phyloP scores from a whole-genome alignment of 371 early-diverging fungal genomes.

The Sporodiniella umbellata region DNA sequence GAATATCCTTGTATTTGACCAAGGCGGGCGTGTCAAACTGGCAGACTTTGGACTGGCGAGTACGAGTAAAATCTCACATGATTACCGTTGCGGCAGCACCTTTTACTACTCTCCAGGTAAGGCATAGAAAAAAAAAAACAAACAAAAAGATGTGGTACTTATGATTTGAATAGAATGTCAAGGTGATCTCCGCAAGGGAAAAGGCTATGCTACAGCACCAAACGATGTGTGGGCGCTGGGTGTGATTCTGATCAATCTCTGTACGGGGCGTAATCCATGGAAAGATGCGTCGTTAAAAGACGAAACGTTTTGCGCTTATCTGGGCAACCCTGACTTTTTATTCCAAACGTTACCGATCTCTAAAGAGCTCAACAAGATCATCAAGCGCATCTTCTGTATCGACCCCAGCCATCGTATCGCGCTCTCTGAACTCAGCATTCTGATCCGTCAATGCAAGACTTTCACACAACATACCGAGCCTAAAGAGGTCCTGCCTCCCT shows the following conservation, averaged over 20 bases:
- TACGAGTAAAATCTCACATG: constrained; percentile 62
- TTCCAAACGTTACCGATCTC: constrained; percentile 69
- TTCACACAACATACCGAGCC: constrained; percentile 50
- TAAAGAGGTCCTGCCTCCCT: constrained; percentile 19
- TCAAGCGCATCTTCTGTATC: constrained; percentile 70
- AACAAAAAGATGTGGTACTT: neutral
- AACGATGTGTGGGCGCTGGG: constrained; percentile 87
- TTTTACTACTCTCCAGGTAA: constrained; percentile 92
- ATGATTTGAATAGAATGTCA: constrained; percentile 60
- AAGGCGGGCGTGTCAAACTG: constrained; percentile 65
- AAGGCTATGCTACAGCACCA: constrained; percentile 68
- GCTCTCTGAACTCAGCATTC: constrained; percentile 56
- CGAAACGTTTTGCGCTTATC: constrained; percentile 68
- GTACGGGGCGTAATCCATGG: constrained; percentile 83
- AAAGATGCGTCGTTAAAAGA: constrained; percentile 70
- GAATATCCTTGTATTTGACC: constrained; percentile 54
- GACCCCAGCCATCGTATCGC: constrained; percentile 72
- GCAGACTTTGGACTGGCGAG: constrained; percentile 95
- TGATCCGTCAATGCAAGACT: constrained; percentile 54
- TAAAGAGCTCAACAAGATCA: constrained; percentile 62
- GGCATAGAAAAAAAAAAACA: no score
- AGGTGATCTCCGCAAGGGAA: constrained; percentile 54
- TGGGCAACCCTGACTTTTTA: constrained; percentile 60
- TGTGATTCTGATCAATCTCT: constrained; percentile 76
- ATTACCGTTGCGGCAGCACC: constrained; percentile 88